Evolutionary conservation across 148 eudicot species (phyloP).

Genomic region (Persicaria maculosa): DNA sequence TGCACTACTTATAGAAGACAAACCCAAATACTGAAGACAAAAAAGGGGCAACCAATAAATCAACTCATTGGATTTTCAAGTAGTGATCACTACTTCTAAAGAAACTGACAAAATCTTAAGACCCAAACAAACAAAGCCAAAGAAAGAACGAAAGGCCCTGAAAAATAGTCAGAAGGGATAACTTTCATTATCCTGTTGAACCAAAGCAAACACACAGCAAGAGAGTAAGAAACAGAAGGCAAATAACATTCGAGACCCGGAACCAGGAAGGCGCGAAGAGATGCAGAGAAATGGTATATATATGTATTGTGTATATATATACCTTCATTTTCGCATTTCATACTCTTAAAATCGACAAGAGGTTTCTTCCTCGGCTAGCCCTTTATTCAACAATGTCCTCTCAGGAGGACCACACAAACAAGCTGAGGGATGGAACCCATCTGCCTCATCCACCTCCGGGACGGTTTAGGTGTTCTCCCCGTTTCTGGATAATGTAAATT

Average conservation of each 20-base stretch:
- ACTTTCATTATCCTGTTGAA: neutral
- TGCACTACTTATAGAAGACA: too few relatives aligned
- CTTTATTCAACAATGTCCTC: conserved; percentile 10
- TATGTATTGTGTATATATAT: too few relatives aligned
- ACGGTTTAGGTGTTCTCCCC: too few relatives aligned
- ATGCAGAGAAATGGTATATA: conserved; percentile 1
- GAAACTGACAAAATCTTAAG: conserved; percentile 7
- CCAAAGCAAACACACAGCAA: neutral
- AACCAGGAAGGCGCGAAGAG: neutral
- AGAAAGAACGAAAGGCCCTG: conserved; percentile 9
- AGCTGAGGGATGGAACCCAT: conserved; percentile 5
- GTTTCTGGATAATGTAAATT: conserved; percentile 5
- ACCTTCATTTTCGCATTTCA: neutral
- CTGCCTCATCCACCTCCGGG: conserved; percentile 7
- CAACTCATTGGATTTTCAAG: neutral
- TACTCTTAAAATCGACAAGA: conserved; percentile 1
- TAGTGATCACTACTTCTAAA: neutral
- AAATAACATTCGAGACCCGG: conserved; percentile 1
- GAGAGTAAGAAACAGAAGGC: neutral
- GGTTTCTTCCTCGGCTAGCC: neutral
- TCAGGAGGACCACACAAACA: conserved; percentile 11
- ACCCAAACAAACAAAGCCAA: conserved; percentile 6
- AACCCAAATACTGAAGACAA: neutral
- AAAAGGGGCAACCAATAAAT: neutral
- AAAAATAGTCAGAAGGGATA: neutral